Evolutionary conservation across 331 rosid genomes (phyloP).

Genomic region (Cucumis variabilis): DNA sequence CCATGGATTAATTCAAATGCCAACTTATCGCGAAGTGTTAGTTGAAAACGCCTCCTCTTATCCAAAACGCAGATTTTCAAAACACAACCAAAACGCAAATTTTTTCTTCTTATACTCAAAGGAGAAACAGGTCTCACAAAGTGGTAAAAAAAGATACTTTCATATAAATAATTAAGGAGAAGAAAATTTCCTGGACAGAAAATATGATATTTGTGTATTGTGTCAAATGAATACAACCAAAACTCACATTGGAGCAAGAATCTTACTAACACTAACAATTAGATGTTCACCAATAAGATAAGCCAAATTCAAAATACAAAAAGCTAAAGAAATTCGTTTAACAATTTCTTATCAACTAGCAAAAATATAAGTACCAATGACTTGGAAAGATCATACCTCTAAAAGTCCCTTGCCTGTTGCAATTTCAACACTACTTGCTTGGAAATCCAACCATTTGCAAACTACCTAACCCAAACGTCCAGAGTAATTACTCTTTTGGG

Average conservation of each 20-base stretch:
- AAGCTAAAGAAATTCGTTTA: too few species aligned
- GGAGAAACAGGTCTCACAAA: too few species aligned
- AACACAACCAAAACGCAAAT: too few species aligned
- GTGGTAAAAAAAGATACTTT: constrained; percentile 19
- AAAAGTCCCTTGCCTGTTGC: constrained; percentile 89
- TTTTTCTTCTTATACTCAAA: too few species aligned
- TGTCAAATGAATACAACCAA: not conserved
- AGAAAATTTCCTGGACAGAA: not conserved
- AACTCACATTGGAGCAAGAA: too few species aligned
- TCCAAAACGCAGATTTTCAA: too few species aligned
- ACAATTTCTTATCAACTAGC: not conserved
- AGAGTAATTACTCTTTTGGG: constrained; percentile 64
- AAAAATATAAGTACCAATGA: not conserved
- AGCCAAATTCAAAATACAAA: too few species aligned
- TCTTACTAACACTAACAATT: too few species aligned
- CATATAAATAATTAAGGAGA: not conserved
- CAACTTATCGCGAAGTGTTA: too few species aligned
- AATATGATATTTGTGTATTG: not conserved
- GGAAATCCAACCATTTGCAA: constrained; percentile 96
- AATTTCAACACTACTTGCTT: constrained; percentile 78
- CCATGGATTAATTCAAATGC: too few species aligned
- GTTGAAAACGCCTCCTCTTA: too few species aligned
- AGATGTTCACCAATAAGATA: too few species aligned
- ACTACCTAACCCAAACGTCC: constrained; percentile 91
- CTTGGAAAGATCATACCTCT: constrained; percentile 58